Conservation (phyloP, 805 yeast genomes). For the Vanderwaltozyma polyspora region DNA sequence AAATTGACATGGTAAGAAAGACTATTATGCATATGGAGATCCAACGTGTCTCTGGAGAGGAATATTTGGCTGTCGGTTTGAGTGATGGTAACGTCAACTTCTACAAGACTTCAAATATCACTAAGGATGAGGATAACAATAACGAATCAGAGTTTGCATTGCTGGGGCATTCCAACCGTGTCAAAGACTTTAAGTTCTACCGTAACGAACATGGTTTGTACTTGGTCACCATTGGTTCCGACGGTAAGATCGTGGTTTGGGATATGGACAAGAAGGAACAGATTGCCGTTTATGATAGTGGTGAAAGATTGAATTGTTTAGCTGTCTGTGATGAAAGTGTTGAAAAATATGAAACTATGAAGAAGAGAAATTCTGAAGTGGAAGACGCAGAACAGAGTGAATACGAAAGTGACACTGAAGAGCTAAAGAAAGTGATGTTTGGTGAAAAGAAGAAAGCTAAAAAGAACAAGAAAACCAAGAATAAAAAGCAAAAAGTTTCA, state of each 20-base stretch:
- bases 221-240: constrained; percentile 78
- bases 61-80: constrained; percentile 56
- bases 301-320: constrained; percentile 85
- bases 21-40: constrained; percentile 62
- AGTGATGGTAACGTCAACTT: constrained; percentile 62
- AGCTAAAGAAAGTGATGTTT: constrained; percentile 45
- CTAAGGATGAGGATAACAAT: constrained; percentile 9
- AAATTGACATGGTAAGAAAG: constrained; percentile 35
- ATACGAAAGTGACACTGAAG: constrained; percentile 66
- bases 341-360: constrained; percentile 63
- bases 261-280: constrained; percentile 59
- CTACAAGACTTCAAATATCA: constrained; percentile 32
- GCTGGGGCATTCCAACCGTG: constrained; percentile 75
- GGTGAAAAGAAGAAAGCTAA: constrained; percentile 33
- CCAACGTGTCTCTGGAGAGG: constrained; percentile 34
- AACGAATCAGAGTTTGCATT: constrained; percentile 45
- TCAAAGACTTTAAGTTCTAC: constrained; percentile 62
- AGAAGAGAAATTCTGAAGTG: constrained; percentile 44
- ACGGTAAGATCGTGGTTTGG: constrained; percentile 91
- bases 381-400: constrained; percentile 58
- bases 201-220: constrained; percentile 33
- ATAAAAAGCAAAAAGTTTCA: constrained; percentile 36
- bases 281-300: constrained; percentile 80
- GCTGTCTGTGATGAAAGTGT: constrained; percentile 63
- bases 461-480: constrained; percentile 30